Evolutionary conservation across 2,329 filamentous ascomycete species (phyloP).

Genomic region (Colletotrichum tamarilloi): DNA sequence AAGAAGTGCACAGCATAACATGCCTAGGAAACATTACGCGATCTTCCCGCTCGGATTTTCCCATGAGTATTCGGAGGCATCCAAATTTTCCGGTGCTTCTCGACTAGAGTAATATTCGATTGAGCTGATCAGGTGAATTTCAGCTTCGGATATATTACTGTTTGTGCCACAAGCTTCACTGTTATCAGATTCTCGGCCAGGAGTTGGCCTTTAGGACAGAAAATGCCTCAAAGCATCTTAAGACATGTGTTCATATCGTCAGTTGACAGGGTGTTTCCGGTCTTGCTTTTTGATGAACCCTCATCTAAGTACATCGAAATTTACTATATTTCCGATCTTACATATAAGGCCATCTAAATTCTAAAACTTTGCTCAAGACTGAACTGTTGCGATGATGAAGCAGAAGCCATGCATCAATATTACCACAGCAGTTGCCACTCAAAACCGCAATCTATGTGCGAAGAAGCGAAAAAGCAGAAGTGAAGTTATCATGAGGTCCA

Average conservation of each 20-base stretch:
- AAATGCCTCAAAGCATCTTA: background rate
- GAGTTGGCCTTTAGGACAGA: background rate
- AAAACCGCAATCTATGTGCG: background rate
- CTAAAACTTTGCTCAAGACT: background rate
- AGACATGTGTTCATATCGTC: background rate
- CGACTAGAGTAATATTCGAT: background rate
- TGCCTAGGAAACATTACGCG: background rate
- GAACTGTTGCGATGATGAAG: background rate
- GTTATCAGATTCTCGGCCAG: background rate
- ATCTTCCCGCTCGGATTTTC: background rate
- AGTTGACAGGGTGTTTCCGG: background rate
- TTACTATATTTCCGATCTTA: background rate
- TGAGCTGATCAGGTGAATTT: background rate
- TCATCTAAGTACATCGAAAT: background rate
- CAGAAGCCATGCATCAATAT: background rate
- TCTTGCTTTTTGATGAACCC: background rate
- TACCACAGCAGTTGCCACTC: background rate
- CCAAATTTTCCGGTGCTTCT: background rate
- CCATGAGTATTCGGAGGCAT: background rate
- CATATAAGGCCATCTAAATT: no score
- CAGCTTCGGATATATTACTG: background rate
- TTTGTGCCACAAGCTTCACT: background rate
- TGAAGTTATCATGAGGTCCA: background rate
- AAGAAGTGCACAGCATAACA: background rate
- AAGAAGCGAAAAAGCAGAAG: background rate